phyloP scores from a whole-genome alignment of 768 basidiomycete species.

The Multifurca ochricompacta region DNA sequence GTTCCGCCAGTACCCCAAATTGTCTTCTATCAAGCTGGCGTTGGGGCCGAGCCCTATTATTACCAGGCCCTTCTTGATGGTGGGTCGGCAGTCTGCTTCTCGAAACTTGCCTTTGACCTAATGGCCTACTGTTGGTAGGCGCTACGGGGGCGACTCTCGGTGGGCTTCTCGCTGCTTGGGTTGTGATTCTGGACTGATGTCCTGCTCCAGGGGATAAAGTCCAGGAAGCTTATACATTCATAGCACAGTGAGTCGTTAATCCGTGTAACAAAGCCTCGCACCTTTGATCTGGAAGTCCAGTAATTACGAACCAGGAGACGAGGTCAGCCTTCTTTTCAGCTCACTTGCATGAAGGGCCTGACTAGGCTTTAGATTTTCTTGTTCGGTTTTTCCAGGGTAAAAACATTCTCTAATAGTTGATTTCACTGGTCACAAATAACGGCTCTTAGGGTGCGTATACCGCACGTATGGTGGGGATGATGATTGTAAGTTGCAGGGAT shows the following conservation, averaged over 20 bases:
- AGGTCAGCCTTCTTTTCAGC: slow-evolving; percentile 34
- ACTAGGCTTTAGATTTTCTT: slow-evolving; percentile 49
- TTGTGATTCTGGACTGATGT: slow-evolving; percentile 5
- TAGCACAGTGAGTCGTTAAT: slow-evolving; percentile 53
- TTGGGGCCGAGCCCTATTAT: slow-evolving; percentile 49
- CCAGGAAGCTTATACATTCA: slow-evolving; percentile 73
- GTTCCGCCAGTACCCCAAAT: slow-evolving; percentile 26
- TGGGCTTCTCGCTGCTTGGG: slow-evolving; percentile 23
- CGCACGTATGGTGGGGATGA: slow-evolving; percentile 62
- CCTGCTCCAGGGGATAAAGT: slow-evolving; percentile 53
- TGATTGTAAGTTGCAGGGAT: slow-evolving; percentile 40
- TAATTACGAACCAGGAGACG: slow-evolving; percentile 65
- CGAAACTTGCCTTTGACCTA: background rate
- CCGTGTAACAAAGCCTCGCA: background rate
- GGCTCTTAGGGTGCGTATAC: slow-evolving; percentile 61
- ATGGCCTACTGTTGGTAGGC: slow-evolving; percentile 33
- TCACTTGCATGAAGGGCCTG: background rate
- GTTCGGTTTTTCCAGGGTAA: slow-evolving; percentile 69
- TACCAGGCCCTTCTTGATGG: slow-evolving; percentile 59
- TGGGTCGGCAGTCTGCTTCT: slow-evolving; percentile 21
- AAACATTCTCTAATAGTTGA: slow-evolving; percentile 14
- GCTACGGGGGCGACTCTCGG: slow-evolving; percentile 58
- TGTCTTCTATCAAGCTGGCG: slow-evolving; percentile 30
- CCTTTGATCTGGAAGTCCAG: slow-evolving; percentile 28
- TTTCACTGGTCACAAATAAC: slow-evolving; percentile 7